Conservation (phyloP, 768 basidiomycete species). For the Termitomyces sp. region DNA sequence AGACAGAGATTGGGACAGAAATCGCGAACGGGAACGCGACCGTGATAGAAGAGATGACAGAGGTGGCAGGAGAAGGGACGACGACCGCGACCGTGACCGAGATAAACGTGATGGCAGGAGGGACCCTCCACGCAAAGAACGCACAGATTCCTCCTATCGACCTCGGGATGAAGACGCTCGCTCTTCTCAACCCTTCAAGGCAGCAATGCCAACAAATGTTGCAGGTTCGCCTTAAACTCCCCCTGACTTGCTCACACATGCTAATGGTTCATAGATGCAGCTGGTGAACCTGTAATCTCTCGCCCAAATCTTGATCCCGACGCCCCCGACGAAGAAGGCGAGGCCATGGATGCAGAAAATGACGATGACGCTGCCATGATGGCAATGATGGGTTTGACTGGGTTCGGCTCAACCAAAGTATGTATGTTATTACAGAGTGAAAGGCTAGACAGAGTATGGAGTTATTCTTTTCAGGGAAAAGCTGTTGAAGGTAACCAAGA, state of each 20-base stretch:
- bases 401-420: constrained; percentile 91
- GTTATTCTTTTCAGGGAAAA: constrained; percentile 54
- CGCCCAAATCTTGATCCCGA: constrained; percentile 39
- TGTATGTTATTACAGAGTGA: constrained; percentile 7
- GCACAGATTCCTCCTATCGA: constrained; percentile 1
- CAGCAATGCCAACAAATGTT: constrained; percentile 7
- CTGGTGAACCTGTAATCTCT: constrained; percentile 8
- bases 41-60: constrained; percentile 32
- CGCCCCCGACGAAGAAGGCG: constrained; percentile 41
- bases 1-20: constrained; percentile 20
- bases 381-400: constrained; percentile 84
- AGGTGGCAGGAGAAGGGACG: constrained; percentile 22
- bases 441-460: background rate
- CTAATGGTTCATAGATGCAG: background rate
- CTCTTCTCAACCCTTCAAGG: constrained; percentile 10
- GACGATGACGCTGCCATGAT: constrained; percentile 82
- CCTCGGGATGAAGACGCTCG: constrained; percentile 5
- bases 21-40: constrained; percentile 10
- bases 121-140: constrained; percentile 18
- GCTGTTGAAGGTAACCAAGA: constrained; percentile 82
- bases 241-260: background rate
- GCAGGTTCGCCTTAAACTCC: constrained; percentile 4
- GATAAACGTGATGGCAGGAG: constrained; percentile 18
- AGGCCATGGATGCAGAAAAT: constrained; percentile 50
- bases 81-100: constrained; percentile 20